Conservation (phyloP, 306 rosid species). For the Hippophae tibetana region DNA sequence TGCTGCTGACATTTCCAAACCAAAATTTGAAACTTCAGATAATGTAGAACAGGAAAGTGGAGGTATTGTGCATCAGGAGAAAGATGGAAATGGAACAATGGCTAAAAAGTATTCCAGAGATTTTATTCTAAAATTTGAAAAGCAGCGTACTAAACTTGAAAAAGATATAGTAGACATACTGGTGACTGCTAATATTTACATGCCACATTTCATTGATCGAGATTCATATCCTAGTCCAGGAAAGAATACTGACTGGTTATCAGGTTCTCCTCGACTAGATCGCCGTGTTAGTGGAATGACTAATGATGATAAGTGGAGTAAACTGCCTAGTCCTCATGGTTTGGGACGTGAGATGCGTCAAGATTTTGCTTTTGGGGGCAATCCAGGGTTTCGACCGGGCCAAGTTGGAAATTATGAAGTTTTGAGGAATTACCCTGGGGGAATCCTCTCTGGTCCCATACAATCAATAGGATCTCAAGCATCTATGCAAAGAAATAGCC, state of each 20-base stretch:
- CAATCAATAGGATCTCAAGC: slow-evolving; percentile 67
- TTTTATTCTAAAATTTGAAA: slow-evolving; percentile 66
- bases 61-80: slow-evolving; percentile 7
- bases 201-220: slow-evolving; percentile 40
- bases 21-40: slow-evolving; percentile 48
- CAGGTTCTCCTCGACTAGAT: slow-evolving; percentile 55
- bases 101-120: slow-evolving; percentile 71
- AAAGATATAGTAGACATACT: slow-evolving; percentile 33
- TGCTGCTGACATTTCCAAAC: slow-evolving; percentile 72
- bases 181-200: slow-evolving; percentile 27
- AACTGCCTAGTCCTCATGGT: slow-evolving; percentile 28
- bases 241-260: slow-evolving; percentile 46
- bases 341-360: slow-evolving; percentile 43
- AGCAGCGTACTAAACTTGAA: slow-evolving; percentile 57
- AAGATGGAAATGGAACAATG: slow-evolving; percentile 38
- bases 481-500: slow-evolving; percentile 49
- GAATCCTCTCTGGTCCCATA: slow-evolving; percentile 69
- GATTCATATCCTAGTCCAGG: slow-evolving; percentile 68
- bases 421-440: slow-evolving; percentile 51
- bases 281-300: slow-evolving; percentile 52
- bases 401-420: slow-evolving; percentile 69
- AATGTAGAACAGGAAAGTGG: slow-evolving; percentile 22
- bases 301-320: slow-evolving; percentile 78
- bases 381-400: slow-evolving; percentile 48
- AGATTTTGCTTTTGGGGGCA: slow-evolving; percentile 44